Percentiles rank a stretch among this genome's conserved stretches.
Conservation (phyloP, 2,329 filamentous ascomycete genomes). For the Daldinia sp. region DNA sequence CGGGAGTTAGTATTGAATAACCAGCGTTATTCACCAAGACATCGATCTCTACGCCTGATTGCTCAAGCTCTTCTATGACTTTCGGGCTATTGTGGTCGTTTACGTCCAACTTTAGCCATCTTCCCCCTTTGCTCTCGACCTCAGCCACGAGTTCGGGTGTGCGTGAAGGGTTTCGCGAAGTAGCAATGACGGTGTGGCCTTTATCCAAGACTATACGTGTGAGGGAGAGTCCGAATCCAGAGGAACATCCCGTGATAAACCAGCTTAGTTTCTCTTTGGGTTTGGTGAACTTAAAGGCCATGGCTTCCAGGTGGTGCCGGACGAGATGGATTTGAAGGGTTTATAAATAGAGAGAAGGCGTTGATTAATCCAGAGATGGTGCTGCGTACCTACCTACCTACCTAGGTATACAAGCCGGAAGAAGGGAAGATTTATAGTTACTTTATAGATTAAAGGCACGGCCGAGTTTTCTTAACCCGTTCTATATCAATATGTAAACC, state of each 20-base stretch:
- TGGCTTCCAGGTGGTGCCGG: background rate
- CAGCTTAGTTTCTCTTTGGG: slow-evolving; percentile 44
- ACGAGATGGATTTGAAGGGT: background rate
- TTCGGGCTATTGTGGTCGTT: slow-evolving; percentile 42
- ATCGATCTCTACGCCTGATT: slow-evolving; percentile 52
- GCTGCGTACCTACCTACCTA: background rate
- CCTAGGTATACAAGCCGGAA: background rate
- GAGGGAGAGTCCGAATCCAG: slow-evolving; percentile 55
- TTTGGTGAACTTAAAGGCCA: slow-evolving; percentile 28
- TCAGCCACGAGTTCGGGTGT: slow-evolving; percentile 49
- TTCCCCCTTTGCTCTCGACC: slow-evolving; percentile 25
- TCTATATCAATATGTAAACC: background rate
- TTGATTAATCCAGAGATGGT: background rate
- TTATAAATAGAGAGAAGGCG: background rate
- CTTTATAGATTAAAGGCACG: background rate
- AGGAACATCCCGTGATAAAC: slow-evolving; percentile 56
- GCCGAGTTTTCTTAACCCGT: slow-evolving; percentile 2
- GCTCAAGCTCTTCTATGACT: slow-evolving; percentile 50
- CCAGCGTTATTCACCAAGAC: slow-evolving; percentile 59
- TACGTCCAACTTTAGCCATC: slow-evolving; percentile 51
- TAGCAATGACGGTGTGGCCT: slow-evolving; percentile 57
- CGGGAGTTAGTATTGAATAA: slow-evolving; percentile 50
- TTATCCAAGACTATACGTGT: slow-evolving; percentile 49
- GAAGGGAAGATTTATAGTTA: background rate
- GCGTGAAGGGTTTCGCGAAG: slow-evolving; percentile 50